Base-by-base conservation (phyloP, 768 basidiomycete species). In the Trametes meyenii region DNA sequence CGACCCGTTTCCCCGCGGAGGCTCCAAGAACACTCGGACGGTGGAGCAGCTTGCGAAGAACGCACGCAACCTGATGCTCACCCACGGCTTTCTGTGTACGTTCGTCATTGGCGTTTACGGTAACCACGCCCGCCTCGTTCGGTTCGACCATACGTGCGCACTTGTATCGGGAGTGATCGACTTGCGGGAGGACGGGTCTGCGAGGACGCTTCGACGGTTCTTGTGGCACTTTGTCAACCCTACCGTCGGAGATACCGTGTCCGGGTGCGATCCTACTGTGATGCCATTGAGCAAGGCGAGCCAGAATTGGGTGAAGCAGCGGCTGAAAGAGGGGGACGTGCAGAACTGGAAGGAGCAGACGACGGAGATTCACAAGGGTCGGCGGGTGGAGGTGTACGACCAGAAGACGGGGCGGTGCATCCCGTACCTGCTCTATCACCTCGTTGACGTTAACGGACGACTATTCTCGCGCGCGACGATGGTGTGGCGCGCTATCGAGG, bases 151-250 rank as follows among this genome's bases (percentile, higher is more conserved):
- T 33, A 42, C 66, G 0, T 53, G 44, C 23, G 56, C 46, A 0
- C 39, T 67, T 21, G 63, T 55, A 1, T 60, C 57, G 1, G n/a
- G n/a, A n/a, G n/a, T n/a, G n/a, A n/a, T n/a, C n/a, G n/a, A n/a
- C n/a, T n/a, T n/a, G n/a, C n/a, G n/a, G n/a, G n/a, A n/a, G n/a
- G n/a, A n/a, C n/a, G n/a, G n/a, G n/a, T n/a, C n/a, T n/a, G n/a
- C n/a, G 14, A 8, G 11, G 1, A 2, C 50, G 1, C 24, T 65
- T 13, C 55, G 38, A 10, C n/a, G 36, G 19, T 65, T 61, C 50
- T 46, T 65, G 29, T 67, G 67, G 67, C 54, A 51, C 16, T 65
- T 65, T 19, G 26, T 46, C 11, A 58, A 67, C 19, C 51, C 61
- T 11, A 3, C 40, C 10, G 42, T 53, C 21, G 56, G 56, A 24